Percentiles rank a stretch among this genome's conserved stretches.
Conservation (phyloP, 2,329 filamentous ascomycete species). For the Botrytis fabae region DNA sequence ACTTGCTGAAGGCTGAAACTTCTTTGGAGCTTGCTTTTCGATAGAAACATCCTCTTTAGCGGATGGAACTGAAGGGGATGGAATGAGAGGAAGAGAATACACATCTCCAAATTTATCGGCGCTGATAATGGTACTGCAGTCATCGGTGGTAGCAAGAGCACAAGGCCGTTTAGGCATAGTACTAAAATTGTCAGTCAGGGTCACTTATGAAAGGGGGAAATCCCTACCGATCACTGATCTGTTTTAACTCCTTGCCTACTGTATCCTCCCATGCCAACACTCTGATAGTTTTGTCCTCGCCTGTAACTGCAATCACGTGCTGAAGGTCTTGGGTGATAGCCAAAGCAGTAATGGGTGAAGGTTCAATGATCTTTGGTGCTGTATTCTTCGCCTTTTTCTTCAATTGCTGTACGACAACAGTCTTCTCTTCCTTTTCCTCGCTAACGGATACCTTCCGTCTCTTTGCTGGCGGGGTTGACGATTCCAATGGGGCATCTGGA, state of each 20-base stretch:
- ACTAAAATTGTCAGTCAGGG: conserved; percentile 41
- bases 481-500: conserved; percentile 6
- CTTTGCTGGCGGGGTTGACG: conserved; percentile 37
- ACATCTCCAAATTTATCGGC: conserved; percentile 98
- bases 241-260: conserved; percentile 48
- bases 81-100: conserved; percentile 77
- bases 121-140: conserved; percentile 71
- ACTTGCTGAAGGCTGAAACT: conserved; percentile 55
- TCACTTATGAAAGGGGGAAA: conserved; percentile 12
- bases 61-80: conserved; percentile 22
- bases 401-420: conserved; percentile 28
- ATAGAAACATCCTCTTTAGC: conserved; percentile 27
- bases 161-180: conserved; percentile 88
- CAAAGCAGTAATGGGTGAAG: conserved; percentile 69
- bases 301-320: conserved; percentile 75
- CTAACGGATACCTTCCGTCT: conserved; percentile 37
- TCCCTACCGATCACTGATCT: conserved; percentile 70
- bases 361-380: conserved; percentile 45
- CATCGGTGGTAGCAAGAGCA: conserved; percentile 67
- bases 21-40: conserved; percentile 34
- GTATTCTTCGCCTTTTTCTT: conserved; percentile 31
- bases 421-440: conserved; percentile 22
- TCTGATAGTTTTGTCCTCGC: conserved; percentile 88
- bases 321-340: conserved; percentile 62
- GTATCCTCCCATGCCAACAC: conserved; percentile 72